Base-by-base conservation (phyloP, 176 grass and related monocot species). In the barley (Hordeum vulgare) region DNA sequence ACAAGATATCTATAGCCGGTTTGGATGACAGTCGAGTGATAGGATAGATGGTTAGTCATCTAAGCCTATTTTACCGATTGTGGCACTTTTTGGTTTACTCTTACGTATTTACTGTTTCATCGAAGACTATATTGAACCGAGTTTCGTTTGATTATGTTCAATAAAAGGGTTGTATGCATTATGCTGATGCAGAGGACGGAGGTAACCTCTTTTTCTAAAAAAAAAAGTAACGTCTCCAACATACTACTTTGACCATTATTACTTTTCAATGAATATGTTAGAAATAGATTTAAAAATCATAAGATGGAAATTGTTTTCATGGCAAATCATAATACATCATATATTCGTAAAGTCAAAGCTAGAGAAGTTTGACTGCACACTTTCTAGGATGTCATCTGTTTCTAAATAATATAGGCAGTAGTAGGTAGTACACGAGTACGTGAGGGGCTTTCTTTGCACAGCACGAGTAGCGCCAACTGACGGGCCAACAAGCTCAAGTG, bases 401-500 rank as follows among this genome's bases (percentile, higher is more conserved):
- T 71, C 67, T 12, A 71, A 14, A 45, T 11, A 25, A 42, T 40
- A 69, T 68, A 69, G 7, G 8, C 34, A 79, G 62, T 58, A 45
- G 17, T 49, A 77, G 31, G 63, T 26, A 74, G 58, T 44, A 49
- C 39, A 70, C 25, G 77, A 72, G 76, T 91, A 94, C 95, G 81
- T 94, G 33, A 94, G 83, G 23, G 78, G 80, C 66, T 83, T 97
- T 74, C 92, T 80, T 67, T 90, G 90, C 31, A 84, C 76, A 83
- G 76, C 61, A 39, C 62, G 81, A 69, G 65, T 54, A 57, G 71
- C 47, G 21, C 73, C 27, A 76, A 89, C 69, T 33, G 61, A 80
- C 31, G 86, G 84, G 36, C 83, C 83, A 62, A 75, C 63, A 57
- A 97, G 86, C 86, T 97, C 94, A 56, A 83, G 66, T 57, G 83